Base-by-base conservation (phyloP, 805 yeast genomes). In the Candida adriatica region DNA sequence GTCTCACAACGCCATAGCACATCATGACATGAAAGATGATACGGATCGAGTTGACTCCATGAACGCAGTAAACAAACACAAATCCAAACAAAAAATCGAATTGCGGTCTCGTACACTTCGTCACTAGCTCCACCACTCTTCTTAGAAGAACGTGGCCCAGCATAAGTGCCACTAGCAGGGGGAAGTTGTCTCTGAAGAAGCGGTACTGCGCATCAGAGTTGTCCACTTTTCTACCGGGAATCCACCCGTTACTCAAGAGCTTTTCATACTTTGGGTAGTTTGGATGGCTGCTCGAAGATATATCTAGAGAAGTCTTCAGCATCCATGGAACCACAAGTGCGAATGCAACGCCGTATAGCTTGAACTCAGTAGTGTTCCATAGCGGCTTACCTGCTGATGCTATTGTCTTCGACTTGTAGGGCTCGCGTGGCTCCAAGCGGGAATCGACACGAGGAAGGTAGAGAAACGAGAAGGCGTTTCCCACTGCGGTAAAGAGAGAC, bases 171-270 rank as follows among this genome's bases (percentile, higher is more conserved):
- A 63, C 50, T 29, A 92, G 59, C 29, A 81, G 53, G 9, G 74
- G 70, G 41, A 90, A 65, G 51, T 87, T 87, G 51, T 82, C 79
- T 46, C 98, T 70, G 53, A 92, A 86, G 49, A 87, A 85, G 16
- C 84, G 59, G 51, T 90, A 92, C 56, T 92, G 99, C 19, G 68
- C 64, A 53, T 92, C 99, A 5, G 95, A 81, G 53, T 90, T 88
- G 55, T 92, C 98, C 25, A 86, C 94, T 56, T 79, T 81, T 16
- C 95, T 61, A 7, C 95, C 96, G 51, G 80, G 73, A 45, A 87
- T 60, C 97, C 97, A 90, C 5, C 98, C 97, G 6, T 74, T 64
- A 18, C 79, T 66, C 31, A 90, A 62, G 23, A 79, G 59, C 30
- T 73, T 68, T 42, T 70, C 69, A 49, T 70, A 86, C 30, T 62